Base-by-base conservation (phyloP, 306 rosid species). In the Citrullus colocynthis region DNA sequence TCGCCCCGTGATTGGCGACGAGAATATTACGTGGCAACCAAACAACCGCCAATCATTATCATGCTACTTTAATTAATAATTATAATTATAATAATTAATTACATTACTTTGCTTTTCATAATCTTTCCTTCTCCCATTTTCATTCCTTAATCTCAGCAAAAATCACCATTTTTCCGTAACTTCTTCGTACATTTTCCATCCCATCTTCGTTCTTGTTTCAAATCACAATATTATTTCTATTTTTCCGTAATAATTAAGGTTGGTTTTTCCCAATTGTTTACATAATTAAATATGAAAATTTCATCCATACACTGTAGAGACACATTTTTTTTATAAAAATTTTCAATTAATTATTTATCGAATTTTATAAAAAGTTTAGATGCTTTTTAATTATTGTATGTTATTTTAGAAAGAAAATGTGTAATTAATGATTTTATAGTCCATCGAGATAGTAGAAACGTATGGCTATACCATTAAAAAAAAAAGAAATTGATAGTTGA, bases 111-210 rank as follows among this genome's bases (percentile, higher is more conserved):
- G 16, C 3, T 17, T 56, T 56, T 76, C 1, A 57, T 59, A 14
- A 37, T 76, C 11, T 76, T 13, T 30, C 30, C 6, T 48, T 28
- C 24, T 8, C 42, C 42, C n/a, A 45, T 49, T 28, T 73, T 30
- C 60, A 51, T 49, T 73, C 77, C 37, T 73, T 34, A 51, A 73
- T 75, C 66, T 75, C 39, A 39, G 67, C 79, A 55, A 75, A 30
- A 75, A 37, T 55, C 54, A 36, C 67, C 7, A 55, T 37, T 75
- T 24, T 75, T 75, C 78, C 78, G 78, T 75, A 75, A 55, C 52
- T 36, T 10, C 24, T 75, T 75, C 67, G 79, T 57, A 59, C 65
- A 75, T 36, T 39, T 32, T 10, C 63, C 44, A 63, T 32, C 72
- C 49, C 42, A 64, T 14, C 20, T 36, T 12, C 30, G 10, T 41